These are phyloP conservation scores for Apiosordaria backusii DNA, from an alignment of 495 filamentous ascomycete species.

Conservation along the genomic window DNA sequence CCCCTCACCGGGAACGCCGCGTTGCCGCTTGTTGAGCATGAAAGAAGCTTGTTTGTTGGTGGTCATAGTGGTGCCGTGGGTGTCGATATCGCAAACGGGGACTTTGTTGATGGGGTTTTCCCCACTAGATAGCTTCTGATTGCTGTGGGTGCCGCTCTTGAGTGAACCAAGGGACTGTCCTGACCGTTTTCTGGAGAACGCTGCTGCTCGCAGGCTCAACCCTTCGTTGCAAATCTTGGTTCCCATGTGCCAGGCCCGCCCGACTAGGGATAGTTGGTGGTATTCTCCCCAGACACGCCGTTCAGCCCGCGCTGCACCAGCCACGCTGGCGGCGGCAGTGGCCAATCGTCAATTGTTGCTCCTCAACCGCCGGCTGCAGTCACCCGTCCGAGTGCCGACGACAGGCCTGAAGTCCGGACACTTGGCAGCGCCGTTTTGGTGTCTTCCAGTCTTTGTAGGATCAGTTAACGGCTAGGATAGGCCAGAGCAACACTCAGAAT, in stretches of 20 bases:
- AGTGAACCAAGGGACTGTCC: conserved; percentile 2
- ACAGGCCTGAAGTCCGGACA: background rate
- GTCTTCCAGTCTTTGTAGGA: background rate
- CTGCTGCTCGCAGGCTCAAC: conserved; percentile 8
- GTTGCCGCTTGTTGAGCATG: too few relatives aligned
- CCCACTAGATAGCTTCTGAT: background rate
- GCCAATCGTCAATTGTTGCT: background rate
- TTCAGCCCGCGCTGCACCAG: background rate
- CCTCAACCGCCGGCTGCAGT: background rate
- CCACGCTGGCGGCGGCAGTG: background rate
- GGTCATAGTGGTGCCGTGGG: too few relatives aligned
- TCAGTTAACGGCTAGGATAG: conserved; percentile 1
- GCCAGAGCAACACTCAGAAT: background rate
- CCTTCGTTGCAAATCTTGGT: conserved; percentile 10
- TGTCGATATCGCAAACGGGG: background rate
- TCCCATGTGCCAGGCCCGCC: conserved; percentile 4
- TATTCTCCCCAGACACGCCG: background rate
- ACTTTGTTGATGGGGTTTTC: background rate
- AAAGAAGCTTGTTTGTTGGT: too few relatives aligned
- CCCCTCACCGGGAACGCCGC: background rate
- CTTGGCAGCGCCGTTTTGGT: background rate
- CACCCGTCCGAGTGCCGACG: background rate
- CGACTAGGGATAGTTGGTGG: background rate
- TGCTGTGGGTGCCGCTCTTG: conserved; percentile 5
- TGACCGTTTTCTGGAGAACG: conserved; percentile 11